These are phyloP conservation scores for Tulasnella sp. DNA, from an alignment of 768 basidiomycete genomes.

Conservation along the genomic window DNA sequence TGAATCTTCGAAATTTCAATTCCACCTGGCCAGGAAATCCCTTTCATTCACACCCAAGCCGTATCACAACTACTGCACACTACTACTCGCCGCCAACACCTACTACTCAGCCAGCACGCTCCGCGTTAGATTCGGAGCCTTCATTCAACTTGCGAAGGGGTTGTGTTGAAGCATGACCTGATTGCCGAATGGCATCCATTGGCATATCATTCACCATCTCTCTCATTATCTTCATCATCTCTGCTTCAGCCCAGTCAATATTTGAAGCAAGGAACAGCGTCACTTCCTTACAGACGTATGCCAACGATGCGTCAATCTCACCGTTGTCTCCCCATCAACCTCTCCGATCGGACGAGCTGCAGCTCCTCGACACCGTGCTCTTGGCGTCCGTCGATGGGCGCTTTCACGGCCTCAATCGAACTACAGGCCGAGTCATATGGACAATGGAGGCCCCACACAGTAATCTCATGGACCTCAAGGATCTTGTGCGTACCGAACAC, in stretches of 20 bases:
- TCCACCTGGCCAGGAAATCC: too few species aligned
- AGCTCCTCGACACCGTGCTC: slow-evolving; percentile 73
- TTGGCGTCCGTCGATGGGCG: slow-evolving; percentile 91
- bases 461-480: slow-evolving; percentile 48
- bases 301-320: background rate
- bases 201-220: background rate
- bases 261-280: background rate
- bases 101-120: too few species aligned
- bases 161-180: too few species aligned
- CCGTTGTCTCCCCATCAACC: background rate
- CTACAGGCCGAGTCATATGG: slow-evolving; percentile 76
- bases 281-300: slow-evolving; percentile 9
- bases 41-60: too few species aligned
- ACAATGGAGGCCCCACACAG: slow-evolving; percentile 53
- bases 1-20: too few species aligned
- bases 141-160: too few species aligned
- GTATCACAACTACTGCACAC: too few species aligned
- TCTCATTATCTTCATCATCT: slow-evolving; percentile 1
- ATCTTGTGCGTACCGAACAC: slow-evolving; percentile 66
- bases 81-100: too few species aligned
- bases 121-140: too few species aligned
- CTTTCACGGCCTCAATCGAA: slow-evolving; percentile 86
- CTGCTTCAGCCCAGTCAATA: background rate
- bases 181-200: too few species aligned
- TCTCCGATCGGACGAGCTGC: slow-evolving; percentile 34